A percentile compares a stretch with the other conserved stretches of the same genome.
Evolutionary conservation across 1,139 yeast species (phyloP).

Genomic region (Zygotorulaspora mrakii): DNA sequence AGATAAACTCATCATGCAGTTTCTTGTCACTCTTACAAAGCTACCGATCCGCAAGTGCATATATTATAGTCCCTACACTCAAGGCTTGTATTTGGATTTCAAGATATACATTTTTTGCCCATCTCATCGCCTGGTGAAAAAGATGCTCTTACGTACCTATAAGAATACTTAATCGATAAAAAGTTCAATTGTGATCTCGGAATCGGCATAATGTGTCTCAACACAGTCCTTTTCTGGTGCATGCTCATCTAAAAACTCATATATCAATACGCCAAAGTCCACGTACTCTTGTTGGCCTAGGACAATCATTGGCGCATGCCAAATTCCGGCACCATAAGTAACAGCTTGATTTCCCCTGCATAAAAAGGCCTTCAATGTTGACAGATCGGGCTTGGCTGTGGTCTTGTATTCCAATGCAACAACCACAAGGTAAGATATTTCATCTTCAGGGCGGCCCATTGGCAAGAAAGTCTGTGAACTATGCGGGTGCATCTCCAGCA

Average conservation of each 20-base stretch:
- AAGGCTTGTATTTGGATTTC: not conserved
- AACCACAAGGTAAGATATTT: constrained; percentile 67
- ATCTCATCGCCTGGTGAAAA: constrained; percentile 1
- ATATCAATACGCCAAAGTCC: constrained; percentile 82
- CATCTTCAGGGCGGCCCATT: constrained; percentile 53
- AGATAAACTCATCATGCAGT: constrained; percentile 7
- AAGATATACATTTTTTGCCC: not conserved
- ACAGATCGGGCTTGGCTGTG: constrained; percentile 57
- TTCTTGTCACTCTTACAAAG: not conserved
- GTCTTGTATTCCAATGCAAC: constrained; percentile 56
- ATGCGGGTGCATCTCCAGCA: constrained; percentile 84
- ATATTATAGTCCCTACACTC: not conserved
- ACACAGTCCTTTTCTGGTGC: constrained; percentile 77
- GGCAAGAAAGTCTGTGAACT: constrained; percentile 92
- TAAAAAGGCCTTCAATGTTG: constrained; percentile 59
- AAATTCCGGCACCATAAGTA: constrained; percentile 70
- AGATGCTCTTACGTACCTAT: too few species aligned
- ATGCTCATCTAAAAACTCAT: constrained; percentile 57
- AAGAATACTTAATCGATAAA: not conserved
- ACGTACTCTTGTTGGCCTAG: constrained; percentile 44
- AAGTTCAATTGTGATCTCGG: constrained; percentile 7
- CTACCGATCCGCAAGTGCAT: not conserved
- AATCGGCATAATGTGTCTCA: constrained; percentile 59
- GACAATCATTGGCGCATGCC: constrained; percentile 97
- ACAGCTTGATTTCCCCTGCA: constrained; percentile 84